phyloP scores from a whole-genome alignment of 106 monocot species.

The Cymbidium sinense region DNA sequence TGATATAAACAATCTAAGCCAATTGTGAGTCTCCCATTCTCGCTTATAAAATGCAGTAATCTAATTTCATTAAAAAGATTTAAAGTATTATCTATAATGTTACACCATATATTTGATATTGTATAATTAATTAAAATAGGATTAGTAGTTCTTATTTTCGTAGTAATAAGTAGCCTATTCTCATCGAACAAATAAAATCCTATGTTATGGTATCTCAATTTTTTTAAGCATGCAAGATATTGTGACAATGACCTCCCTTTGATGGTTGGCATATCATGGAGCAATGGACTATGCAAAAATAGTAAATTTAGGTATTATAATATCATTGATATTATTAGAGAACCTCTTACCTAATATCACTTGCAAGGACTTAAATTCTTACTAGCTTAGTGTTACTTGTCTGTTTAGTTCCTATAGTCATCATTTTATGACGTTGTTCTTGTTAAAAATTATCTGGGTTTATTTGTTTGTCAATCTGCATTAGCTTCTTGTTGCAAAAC shows the following conservation, averaged over 20 bases:
- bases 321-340: not conserved
- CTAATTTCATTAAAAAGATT: not conserved
- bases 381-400: not conserved
- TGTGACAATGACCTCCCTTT: not conserved
- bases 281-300: not conserved
- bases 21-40: conserved; percentile 48
- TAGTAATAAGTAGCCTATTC: not conserved
- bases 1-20: conserved; percentile 57
- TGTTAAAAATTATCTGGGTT: not conserved
- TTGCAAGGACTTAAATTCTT: not conserved
- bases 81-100: not conserved
- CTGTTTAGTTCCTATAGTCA: not conserved
- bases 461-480: not conserved
- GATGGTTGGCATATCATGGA: not conserved
- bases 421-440: not conserved
- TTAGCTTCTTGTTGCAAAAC: not conserved
- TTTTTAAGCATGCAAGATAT: not conserved
- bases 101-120: not conserved
- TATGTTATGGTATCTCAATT: not conserved
- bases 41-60: not conserved
- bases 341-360: not conserved
- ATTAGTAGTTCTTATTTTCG: not conserved
- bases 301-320: not conserved
- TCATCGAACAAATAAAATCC: not conserved
- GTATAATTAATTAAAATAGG: not conserved